Base-by-base conservation (phyloP, 1,284 basidiomycete genomes). In the Chalciporus sp. region DNA sequence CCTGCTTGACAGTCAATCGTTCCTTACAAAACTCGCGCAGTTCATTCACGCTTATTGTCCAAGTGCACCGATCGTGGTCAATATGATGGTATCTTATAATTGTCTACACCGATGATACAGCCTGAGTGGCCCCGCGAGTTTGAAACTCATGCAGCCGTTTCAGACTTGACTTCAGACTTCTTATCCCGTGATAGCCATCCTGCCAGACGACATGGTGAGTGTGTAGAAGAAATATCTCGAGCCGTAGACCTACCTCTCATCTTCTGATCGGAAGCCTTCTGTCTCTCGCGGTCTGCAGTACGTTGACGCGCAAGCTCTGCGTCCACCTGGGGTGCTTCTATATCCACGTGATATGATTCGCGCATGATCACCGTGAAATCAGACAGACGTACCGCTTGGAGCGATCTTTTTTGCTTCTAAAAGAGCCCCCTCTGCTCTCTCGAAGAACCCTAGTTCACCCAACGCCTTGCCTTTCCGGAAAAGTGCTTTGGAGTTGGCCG, bases 381-480 rank as follows among this genome's bases (percentile, higher is more conserved):
- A 42, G 45, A 37, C 9, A 35, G 19, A 49, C 67, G 11, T 59
- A 85, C 89, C 87, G 56, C 76, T 61, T 20, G 84, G 78, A 52
- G 81, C 84, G 65, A 87, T 79, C 61, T 74, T 76, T 60, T 84
- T 79, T 35, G 90, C 69, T 23, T 89, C 86, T 44, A 81, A 73
- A 31, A 92, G 73, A 41, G 85, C 76, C 59, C 75, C 79, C 55
- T 84, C 77, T 3, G 88, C 85, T 63, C 84, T 88, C 60, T 92
- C 88, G 58, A 83, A 84, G 64, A 76, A 90, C 1, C 90, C 90
- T 55, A 80, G 78, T 63, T 90, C 88, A 20, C 84, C 86, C 7
- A 87, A 70, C 0, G 85, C 89, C 68, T 89, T 91, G n/a, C 79
- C 90, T 67, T 91, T 92, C 26, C 90, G 78, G 72, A 87, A 92